These are phyloP conservation scores for Naganishia onofrii DNA, from an alignment of 768 basidiomycete species.

Conservation along the genomic window DNA sequence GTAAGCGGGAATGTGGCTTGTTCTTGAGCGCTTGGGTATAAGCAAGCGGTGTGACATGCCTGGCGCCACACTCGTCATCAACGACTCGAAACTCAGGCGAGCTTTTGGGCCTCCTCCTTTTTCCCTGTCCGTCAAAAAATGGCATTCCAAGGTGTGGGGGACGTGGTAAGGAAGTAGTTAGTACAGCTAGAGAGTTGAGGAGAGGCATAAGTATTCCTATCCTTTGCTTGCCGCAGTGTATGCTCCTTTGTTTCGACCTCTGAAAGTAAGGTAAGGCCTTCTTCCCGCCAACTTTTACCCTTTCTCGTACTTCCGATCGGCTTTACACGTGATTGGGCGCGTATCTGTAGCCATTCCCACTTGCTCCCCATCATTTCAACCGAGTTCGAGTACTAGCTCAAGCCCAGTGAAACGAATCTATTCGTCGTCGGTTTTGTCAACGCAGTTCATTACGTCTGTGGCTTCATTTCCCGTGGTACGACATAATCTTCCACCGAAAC, in stretches of 20 bases:
- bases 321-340: constrained; percentile 16
- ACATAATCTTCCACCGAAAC: too few species aligned
- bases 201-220: neutral
- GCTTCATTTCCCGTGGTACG: constrained; percentile 18
- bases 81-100: neutral
- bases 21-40: neutral
- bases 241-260: neutral
- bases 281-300: neutral
- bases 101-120: neutral
- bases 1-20: constrained; percentile 1
- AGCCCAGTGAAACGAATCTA: too few species aligned
- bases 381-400: neutral
- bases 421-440: neutral
- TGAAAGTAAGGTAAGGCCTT: neutral
- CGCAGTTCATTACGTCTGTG: constrained; percentile 11
- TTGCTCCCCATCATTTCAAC: neutral
- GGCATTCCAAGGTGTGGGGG: neutral
- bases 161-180: neutral
- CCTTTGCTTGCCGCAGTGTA: neutral
- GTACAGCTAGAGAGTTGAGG: neutral
- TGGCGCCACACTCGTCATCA: neutral
- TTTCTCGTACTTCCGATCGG: neutral
- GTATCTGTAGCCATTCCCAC: neutral
- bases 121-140: neutral
- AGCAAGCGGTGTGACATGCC: neutral